Base-by-base conservation (phyloP, 192 early-diverging fungal species). In the Physocladia obscura region DNA sequence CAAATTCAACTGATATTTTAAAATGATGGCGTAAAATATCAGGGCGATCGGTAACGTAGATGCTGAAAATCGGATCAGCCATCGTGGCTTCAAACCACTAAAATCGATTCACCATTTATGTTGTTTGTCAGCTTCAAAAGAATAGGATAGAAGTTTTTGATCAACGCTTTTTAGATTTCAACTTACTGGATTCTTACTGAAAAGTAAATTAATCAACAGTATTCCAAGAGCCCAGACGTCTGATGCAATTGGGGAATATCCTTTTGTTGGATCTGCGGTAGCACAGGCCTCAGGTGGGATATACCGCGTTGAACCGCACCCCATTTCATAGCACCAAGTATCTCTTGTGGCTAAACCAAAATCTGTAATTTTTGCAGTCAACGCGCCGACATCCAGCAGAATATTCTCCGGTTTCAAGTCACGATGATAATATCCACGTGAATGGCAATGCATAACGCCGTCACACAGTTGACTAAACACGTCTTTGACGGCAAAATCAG, bases 321-420 rank as follows among this genome's bases (percentile, higher is more conserved):
- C 94, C 57, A 93, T 90, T 62, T 96, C 96, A 36, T 77, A 79
- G 24, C 90, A 92, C 77, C 79, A 83, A 2, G 74, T 69, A 44
- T 93, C 82, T 61, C 83, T 80, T 22, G 96, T 96, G 24, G 93
- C 91, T 21, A 98, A 83, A 2, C 95, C 95, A 88, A 98, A 98
- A 80, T 98, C 95, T 11, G 94, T 90, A 32, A 98, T 82, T 81
- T 94, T 93, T 3, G 74, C 61, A 19, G 49, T 90, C 74, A 31
- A 79, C 60, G 62, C 22, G 21, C 13, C 32, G 15, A 47, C 55
- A 47, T 70, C 55, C 15, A 57, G 48, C n/a, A 38, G 90, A 13
- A 95, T 82, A 60, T 95, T 95, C 76, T 95, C 93, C n/a, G 80
- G 79, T 78, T 98, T 96, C 54, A 98, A 70, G 73, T 98, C 94